These are phyloP conservation scores for Microglena sp. DNA, from an alignment of 139 green algal species.

Conservation along the genomic window DNA sequence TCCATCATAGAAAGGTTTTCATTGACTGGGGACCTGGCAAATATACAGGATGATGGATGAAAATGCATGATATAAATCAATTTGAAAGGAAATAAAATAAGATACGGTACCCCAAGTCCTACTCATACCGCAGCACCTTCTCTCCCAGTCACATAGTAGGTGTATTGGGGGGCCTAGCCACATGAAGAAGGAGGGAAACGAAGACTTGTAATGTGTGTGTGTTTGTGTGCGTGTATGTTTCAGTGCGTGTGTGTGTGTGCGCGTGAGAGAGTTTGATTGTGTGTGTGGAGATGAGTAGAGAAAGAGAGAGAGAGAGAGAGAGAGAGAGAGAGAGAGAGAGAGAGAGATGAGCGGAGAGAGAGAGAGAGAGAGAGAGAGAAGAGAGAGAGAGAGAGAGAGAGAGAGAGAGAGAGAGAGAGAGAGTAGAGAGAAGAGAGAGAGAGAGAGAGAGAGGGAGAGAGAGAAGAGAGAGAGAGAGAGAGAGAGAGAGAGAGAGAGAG, in stretches of 20 bases:
- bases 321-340: neutral
- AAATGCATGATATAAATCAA: no score
- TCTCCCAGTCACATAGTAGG: no score
- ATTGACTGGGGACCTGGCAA: no score
- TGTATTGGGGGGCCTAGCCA: no score
- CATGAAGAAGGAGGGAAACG: no score
- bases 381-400: neutral
- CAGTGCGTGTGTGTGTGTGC: constrained; percentile 15
- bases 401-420: neutral
- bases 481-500: neutral
- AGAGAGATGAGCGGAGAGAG: neutral
- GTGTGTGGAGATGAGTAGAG: neutral
- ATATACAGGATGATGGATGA: no score
- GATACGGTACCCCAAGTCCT: no score
- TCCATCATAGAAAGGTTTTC: no score
- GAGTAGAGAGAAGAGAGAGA: neutral
- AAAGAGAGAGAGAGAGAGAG: neutral
- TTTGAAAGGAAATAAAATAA: no score
- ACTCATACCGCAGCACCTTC: no score
- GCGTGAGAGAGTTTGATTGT: neutral
- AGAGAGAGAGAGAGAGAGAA: neutral
- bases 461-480: neutral
- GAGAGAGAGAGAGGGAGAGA: neutral
- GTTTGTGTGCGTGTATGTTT: no score
- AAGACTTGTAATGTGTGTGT: no score